Conservation (phyloP, 345 rosid species). For the Ceriops tagal region DNA sequence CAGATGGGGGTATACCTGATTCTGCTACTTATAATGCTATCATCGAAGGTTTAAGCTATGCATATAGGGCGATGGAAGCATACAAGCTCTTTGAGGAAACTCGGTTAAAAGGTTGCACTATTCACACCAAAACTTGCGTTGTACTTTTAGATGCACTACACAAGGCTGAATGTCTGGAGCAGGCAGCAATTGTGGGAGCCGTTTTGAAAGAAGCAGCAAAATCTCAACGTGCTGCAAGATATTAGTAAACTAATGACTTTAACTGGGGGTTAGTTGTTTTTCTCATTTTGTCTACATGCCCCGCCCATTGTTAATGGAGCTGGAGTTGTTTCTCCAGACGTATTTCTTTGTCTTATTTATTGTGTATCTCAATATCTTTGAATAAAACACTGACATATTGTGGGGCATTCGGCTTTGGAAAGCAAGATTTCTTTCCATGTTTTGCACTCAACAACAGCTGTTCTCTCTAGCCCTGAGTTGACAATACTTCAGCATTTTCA, state of each 20-base stretch:
- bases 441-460: too few species aligned
- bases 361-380: not conserved
- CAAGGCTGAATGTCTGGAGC: slow-evolving; percentile 84
- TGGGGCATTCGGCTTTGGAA: not conserved
- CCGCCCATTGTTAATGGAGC: slow-evolving; percentile 1
- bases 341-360: slow-evolving; percentile 5
- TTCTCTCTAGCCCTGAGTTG: too few species aligned
- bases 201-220: slow-evolving; percentile 84
- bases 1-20: slow-evolving; percentile 64
- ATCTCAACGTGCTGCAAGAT: slow-evolving; percentile 78
- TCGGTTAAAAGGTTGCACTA: slow-evolving; percentile 55
- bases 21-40: slow-evolving; percentile 74
- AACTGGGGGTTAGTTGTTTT: slow-evolving; percentile 17
- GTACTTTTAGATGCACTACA: slow-evolving; percentile 80
- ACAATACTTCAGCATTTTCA: too few species aligned
- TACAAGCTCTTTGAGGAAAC: slow-evolving; percentile 80
- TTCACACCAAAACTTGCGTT: slow-evolving; percentile 75
- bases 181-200: slow-evolving; percentile 89
- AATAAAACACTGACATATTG: not conserved
- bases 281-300: not conserved
- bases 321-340: slow-evolving; percentile 9
- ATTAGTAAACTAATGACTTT: slow-evolving; percentile 46
- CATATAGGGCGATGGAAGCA: slow-evolving; percentile 72
- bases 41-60: slow-evolving; percentile 74
- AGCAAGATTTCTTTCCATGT: too few species aligned